These are phyloP conservation scores for Inga leiocalycina DNA, from an alignment of 306 rosid genomes.

Conservation along the genomic window DNA sequence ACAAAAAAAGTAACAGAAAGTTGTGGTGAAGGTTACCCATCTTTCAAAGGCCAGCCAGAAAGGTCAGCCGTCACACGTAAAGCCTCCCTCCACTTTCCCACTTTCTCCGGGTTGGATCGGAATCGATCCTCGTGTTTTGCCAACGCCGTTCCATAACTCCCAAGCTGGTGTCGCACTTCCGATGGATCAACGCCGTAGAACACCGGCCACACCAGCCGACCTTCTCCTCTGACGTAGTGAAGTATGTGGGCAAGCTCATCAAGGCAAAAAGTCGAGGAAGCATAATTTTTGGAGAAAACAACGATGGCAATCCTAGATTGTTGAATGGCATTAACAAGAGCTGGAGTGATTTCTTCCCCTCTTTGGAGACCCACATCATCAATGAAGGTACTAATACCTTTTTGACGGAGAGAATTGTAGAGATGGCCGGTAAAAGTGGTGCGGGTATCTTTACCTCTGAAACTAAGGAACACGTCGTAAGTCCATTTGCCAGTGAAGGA, in stretches of 20 bases:
- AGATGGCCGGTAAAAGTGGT: background rate
- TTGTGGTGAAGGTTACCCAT: background rate
- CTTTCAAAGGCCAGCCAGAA: background rate
- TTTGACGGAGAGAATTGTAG: background rate
- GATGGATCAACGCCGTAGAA: constrained; percentile 14
- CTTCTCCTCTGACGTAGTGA: background rate
- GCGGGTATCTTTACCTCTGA: constrained; percentile 28
- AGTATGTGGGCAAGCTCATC: constrained; percentile 29
- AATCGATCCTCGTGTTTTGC: background rate
- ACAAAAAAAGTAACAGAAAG: background rate
- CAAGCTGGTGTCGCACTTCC: background rate
- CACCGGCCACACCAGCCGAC: background rate
- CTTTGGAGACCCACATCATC: constrained; percentile 13
- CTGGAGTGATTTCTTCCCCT: background rate
- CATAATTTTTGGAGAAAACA: constrained; percentile 15
- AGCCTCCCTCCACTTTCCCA: constrained; percentile 18
- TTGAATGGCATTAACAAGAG: constrained; percentile 9
- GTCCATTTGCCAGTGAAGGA: background rate
- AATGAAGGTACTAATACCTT: constrained; percentile 10
- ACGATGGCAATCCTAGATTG: constrained; percentile 17
- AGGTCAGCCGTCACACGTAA: background rate
- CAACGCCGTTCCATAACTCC: background rate
- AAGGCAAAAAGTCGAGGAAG: constrained; percentile 17
- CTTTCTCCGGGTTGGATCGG: background rate
- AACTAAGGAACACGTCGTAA: constrained; percentile 32